Base-by-base conservation (phyloP, 1,139 yeast genomes). In the Yueomyces sp. region DNA sequence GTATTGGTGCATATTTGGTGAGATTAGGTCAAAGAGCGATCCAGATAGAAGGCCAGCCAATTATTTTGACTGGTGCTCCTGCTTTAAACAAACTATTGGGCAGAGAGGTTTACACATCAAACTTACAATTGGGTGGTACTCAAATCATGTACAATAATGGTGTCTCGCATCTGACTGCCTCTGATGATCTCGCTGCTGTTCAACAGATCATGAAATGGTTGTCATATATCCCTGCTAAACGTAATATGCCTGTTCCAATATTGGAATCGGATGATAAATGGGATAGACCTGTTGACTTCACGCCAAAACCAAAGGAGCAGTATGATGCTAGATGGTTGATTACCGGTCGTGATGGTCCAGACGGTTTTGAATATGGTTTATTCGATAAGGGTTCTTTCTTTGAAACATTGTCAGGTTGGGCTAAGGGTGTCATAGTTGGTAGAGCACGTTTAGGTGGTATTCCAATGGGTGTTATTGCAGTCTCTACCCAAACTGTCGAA, bases 341-440 rank as follows among this genome's bases (percentile, higher is more conserved):
- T 62, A 83, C 75, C 54, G 98, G 98, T 65, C 79, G 79, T 55
- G 73, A 76, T 40, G 81, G 74, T 26, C 77, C 74, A 26, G 77
- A 74, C 39, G 91, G 86, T 8, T 89, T 78, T 59, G 95, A 85
- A 66, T 59, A 72, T 48, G 98, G 98, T 68, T 67, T 91, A 63
- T 93, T 91, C 54, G 98, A 91, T 67, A 81, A 78, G 63, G 81
- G 72, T 48, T 86, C 97, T 8, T 91, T 91, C 82, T 93, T 81
- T 64, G 98, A 91, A 68, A 87, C 98, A n/a, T 74, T 91, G 48
- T 80, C 91, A 35, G 98, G 98, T 28, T 91, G 98, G 98, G 98
- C 98, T 44, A 81, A 76, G 63, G 96, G 97, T 70, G 97, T 91
- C 50, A 96, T 89, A 54, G 94, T 91, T 53, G 98, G 98, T 62